A percentile compares a stretch with the other conserved stretches of the same genome.
Conservation (phyloP, 2,329 filamentous ascomycete species). For the Venturia oleaginea region DNA sequence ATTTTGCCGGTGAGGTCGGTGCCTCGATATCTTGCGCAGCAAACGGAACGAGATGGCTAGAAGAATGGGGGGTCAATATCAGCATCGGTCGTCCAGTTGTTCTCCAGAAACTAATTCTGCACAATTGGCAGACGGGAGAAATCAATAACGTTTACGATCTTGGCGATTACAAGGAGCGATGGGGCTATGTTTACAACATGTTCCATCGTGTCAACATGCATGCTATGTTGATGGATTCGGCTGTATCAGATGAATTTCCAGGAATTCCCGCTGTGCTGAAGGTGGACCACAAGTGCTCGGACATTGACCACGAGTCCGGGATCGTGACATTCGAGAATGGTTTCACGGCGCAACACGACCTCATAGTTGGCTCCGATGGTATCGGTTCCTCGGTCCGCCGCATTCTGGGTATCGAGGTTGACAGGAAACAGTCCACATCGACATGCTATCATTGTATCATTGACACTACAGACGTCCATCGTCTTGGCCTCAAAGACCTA, state of each 20-base stretch:
- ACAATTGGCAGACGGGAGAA: constrained; percentile 5
- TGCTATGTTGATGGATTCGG: not conserved
- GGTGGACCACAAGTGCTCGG: not conserved
- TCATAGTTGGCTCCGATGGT: constrained; percentile 56
- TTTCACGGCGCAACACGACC: constrained; percentile 42
- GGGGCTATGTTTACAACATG: not conserved
- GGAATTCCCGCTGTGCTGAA: not conserved
- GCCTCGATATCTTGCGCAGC: constrained; percentile 45
- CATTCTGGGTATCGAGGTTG: constrained; percentile 54
- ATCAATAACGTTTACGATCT: not conserved
- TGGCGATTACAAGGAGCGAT: constrained; percentile 2
- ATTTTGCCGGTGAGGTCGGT: constrained; percentile 60
- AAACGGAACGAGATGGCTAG: constrained; percentile 4
- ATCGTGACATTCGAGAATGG: constrained; percentile 48
- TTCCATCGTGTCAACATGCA: constrained; percentile 6
- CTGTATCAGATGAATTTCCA: not conserved
- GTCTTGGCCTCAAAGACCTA: constrained; percentile 54
- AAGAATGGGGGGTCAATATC: constrained; percentile 4
- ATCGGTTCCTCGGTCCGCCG: constrained; percentile 56
- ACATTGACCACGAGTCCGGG: constrained; percentile 13
- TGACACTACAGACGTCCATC: constrained; percentile 49
- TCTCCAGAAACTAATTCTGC: not conserved
- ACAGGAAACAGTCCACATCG: constrained; percentile 49
- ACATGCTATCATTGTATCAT: constrained; percentile 60
- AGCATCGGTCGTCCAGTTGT: not conserved